A percentile compares a stretch with the other conserved stretches of the same genome.
Conservation (phyloP, 139 green algal species). For the Bryopsis sp. region DNA sequence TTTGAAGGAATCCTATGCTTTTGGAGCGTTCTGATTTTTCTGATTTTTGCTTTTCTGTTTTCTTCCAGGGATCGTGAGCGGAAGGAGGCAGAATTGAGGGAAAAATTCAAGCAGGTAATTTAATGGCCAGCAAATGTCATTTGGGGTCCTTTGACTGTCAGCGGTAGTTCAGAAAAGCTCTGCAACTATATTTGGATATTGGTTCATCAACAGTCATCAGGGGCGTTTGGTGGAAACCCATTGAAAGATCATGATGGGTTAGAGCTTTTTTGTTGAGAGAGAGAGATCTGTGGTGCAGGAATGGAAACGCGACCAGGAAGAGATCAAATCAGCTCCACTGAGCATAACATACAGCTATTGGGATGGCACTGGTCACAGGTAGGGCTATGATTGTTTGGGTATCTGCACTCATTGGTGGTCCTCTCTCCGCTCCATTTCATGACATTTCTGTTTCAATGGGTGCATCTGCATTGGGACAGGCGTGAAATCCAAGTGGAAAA, state of each 20-base stretch:
- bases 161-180: no score
- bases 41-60: constrained; percentile 11
- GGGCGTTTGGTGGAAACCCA: no score
- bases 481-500: constrained; percentile 40
- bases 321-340: constrained; percentile 74
- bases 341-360: constrained; percentile 94
- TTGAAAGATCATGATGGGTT: no score
- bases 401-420: not conserved
- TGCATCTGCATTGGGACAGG: constrained; percentile 4
- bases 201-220: no score
- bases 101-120: constrained; percentile 53
- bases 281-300: no score
- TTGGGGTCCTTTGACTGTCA: no score
- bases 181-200: no score
- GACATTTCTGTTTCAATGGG: not conserved
- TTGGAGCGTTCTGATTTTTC: not conserved
- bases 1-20: not conserved
- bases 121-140: no score
- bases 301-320: constrained; percentile 48
- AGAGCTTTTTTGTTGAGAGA: no score
- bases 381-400: constrained; percentile 26
- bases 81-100: constrained; percentile 62
- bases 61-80: constrained; percentile 57
- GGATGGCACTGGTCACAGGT: constrained; percentile 82
- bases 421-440: not conserved